These are phyloP conservation scores for Antitrichia curtipendula DNA, from an alignment of 225 moss, liverwort and hornwort species.

Conservation along the genomic window DNA sequence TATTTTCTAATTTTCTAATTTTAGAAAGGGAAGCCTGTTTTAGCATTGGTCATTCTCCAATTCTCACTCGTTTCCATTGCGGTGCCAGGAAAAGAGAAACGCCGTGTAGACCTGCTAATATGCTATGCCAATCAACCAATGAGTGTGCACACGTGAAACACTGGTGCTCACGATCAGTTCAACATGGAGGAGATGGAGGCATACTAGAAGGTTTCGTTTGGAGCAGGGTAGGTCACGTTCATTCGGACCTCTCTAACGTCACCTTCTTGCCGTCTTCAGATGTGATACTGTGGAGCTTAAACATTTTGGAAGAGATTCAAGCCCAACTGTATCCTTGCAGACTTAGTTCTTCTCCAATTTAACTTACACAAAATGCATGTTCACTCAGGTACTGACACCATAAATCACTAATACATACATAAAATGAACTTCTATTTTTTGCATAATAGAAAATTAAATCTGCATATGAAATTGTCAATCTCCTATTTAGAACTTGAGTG, in stretches of 20 bases:
- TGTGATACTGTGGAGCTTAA: not conserved
- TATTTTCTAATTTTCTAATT: not conserved
- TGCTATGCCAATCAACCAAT: not conserved
- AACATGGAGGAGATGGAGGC: not conserved
- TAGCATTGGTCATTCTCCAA: not conserved
- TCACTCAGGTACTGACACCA: not conserved
- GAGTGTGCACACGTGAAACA: not conserved
- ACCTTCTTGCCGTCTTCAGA: not conserved
- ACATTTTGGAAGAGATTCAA: not conserved
- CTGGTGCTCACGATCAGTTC: not conserved
- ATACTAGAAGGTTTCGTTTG: not conserved
- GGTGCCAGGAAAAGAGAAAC: not conserved
- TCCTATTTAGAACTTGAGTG: no score
- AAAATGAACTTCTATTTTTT: no score
- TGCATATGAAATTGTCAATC: no score
- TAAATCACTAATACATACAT: not conserved
- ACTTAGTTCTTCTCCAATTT: not conserved
- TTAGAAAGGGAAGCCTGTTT: not conserved
- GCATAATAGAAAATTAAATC: no score
- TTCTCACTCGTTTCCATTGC: not conserved
- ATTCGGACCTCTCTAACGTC: not conserved
- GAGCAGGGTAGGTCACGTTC: not conserved
- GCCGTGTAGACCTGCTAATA: not conserved
- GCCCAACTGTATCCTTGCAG: not conserved
- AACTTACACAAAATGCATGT: no score